Evolutionary conservation across 345 rosid genomes (phyloP).

Genomic region (Pistacia atlantica): DNA sequence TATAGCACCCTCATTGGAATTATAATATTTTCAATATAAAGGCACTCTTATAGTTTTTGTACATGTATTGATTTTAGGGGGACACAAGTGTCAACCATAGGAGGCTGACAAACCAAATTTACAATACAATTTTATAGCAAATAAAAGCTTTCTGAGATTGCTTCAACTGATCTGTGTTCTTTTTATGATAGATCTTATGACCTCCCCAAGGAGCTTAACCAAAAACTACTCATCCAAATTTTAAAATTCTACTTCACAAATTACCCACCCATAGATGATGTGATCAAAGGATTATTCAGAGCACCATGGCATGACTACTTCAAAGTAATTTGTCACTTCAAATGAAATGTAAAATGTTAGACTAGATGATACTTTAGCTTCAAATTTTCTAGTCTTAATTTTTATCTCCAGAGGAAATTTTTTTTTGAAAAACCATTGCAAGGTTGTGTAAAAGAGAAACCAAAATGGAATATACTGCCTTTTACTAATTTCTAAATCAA

Average conservation of each 20-base stretch:
- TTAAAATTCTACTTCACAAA: not conserved
- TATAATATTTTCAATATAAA: too few species aligned
- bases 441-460: not conserved
- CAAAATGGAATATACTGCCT: not conserved
- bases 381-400: not conserved
- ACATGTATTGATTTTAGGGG: too few species aligned
- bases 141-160: not conserved
- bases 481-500: not conserved
- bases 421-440: not conserved
- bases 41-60: too few species aligned
- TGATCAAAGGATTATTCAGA: not conserved
- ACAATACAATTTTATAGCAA: not conserved
- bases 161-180: not conserved
- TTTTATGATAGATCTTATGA: not conserved
- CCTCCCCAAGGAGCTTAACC: not conserved
- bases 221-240: not conserved
- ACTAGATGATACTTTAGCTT: not conserved
- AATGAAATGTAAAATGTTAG: not conserved
- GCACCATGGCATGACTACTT: not conserved
- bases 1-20: too few species aligned
- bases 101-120: not conserved
- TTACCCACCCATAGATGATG: not conserved
- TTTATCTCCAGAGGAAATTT: not conserved
- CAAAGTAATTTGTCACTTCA: not conserved
- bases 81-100: not conserved